Evolutionary conservation across 1,139 yeast species (phyloP), one percentile per base, ranked within the genome.

Genomic region (Tardiomyces digboiensis): DNA sequence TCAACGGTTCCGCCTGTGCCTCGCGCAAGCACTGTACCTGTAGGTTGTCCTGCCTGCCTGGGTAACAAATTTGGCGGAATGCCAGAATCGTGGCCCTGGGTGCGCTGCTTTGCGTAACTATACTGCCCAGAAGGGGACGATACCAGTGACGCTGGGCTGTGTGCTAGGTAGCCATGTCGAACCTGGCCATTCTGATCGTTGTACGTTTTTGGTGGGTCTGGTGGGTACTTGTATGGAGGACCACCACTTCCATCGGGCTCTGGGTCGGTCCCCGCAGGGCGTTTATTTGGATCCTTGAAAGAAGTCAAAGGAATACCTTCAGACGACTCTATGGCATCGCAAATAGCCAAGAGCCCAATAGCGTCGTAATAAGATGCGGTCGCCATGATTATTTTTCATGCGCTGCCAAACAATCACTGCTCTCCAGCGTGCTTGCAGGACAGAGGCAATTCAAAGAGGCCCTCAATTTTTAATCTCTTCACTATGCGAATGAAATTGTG

Each of bases 271-370:
- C 33, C 33, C 5, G 33, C 33, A n/a, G 33, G 33, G 5, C 33
- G 5, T 8, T 26, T 26, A 16, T 26, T 26, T 8, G 33, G 33
- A 16, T 33, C 19, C 37, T 33, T n/a, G 36, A 43, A 46, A 36
- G 51, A 37, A 7, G 52, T 41, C 46, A 59, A 51, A 13, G 62
- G 59, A 36, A 61, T 55, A 29, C 65, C 67, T 42, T 66, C 70
- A 26, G 57, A 60, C 26, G 66, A 49, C 44, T 66, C 71, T 29
- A 66, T 61, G 41, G 68, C 65, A 51, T 66, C 69, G 49, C 67
- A 64, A 42, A 63, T 61, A 43, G 69, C 68, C 44, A 66, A 56
- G 43, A 64, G 54, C 29, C 70, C 70, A 29, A 66, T 57, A 33
- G 67, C 56, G 48, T 66, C 69, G 54, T 65, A 65, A 51, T 64